A percentile compares a stretch with the other conserved stretches of the same genome.
phyloP scores from a whole-genome alignment of 192 early-diverging fungal genomes.

The Coemansia sp. region DNA sequence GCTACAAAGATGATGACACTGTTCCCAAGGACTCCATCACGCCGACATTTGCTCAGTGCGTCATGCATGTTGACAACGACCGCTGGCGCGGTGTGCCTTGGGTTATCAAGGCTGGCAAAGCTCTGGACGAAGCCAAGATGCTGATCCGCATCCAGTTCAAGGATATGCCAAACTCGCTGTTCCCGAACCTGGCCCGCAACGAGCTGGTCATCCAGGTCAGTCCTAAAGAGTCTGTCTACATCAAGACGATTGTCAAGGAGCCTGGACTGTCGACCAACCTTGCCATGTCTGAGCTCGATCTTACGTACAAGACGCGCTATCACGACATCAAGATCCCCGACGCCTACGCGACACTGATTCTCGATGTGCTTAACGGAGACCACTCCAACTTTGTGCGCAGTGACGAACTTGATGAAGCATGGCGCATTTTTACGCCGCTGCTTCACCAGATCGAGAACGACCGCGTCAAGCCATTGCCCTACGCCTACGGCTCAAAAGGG shows the following conservation, averaged over 20 bases:
- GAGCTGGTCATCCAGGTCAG: conserved; percentile 94
- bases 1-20: conserved; percentile 87
- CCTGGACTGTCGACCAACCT: conserved; percentile 79
- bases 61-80: conserved; percentile 86
- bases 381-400: conserved; percentile 91
- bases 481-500: conserved; percentile 77
- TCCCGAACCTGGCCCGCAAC: conserved; percentile 74
- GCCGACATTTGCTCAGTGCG: conserved; percentile 87
- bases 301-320: conserved; percentile 85
- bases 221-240: conserved; percentile 90
- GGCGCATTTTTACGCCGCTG: conserved; percentile 95
- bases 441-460: conserved; percentile 77
- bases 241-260: conserved; percentile 93
- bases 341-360: conserved; percentile 90
- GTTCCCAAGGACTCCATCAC: conserved; percentile 81
- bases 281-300: conserved; percentile 85
- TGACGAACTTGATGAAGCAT: conserved; percentile 89
- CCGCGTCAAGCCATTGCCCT: conserved; percentile 60
- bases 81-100: conserved; percentile 75
- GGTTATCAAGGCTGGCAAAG: conserved; percentile 79
- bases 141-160: conserved; percentile 96
- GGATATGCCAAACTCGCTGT: conserved; percentile 79
- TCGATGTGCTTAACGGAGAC: conserved; percentile 86
- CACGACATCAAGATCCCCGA: conserved; percentile 86
- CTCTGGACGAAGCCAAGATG: conserved; percentile 83